Percentiles rank a stretch among this genome's conserved stretches.
Evolutionary conservation across 1,284 basidiomycete species (phyloP).

Genomic region (Schizopora paradoxa): DNA sequence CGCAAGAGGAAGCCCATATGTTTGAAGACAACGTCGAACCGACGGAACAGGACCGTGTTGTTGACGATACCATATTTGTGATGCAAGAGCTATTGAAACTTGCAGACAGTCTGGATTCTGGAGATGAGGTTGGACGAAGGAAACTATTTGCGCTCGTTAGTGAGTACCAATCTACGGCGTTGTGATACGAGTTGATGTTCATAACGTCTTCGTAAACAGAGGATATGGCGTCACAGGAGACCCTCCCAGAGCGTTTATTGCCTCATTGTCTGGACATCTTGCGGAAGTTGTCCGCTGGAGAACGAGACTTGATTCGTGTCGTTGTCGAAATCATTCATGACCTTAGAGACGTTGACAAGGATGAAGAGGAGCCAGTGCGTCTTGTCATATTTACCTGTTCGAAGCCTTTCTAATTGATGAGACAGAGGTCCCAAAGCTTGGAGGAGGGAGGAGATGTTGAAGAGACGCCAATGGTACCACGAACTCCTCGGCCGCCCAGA

Average conservation of each 20-base stretch:
- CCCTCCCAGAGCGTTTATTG: constrained; percentile 76
- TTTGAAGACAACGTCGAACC: constrained; percentile 39
- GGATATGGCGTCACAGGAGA: constrained; percentile 82
- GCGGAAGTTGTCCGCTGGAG: constrained; percentile 76
- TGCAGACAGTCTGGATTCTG: constrained; percentile 84
- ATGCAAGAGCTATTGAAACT: constrained; percentile 83
- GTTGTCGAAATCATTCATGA: constrained; percentile 93
- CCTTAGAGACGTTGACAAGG: constrained; percentile 63
- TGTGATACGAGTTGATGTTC: constrained; percentile 1
- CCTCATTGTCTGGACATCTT: constrained; percentile 85
- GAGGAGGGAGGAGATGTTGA: constrained; percentile 34
- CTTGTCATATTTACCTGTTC: neutral
- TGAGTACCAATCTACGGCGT: constrained; percentile 35
- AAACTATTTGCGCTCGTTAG: constrained; percentile 89
- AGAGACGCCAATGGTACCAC: constrained; percentile 28
- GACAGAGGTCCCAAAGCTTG: constrained; percentile 2
- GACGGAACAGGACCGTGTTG: constrained; percentile 48
- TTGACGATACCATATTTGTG: constrained; percentile 66
- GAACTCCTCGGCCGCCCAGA: constrained; percentile 34
- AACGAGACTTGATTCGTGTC: constrained; percentile 89
- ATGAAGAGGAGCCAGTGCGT: constrained; percentile 34
- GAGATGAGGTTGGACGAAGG: constrained; percentile 90
- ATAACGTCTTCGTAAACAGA: constrained; percentile 34
- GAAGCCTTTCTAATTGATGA: constrained; percentile 24
- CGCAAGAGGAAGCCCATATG: constrained; percentile 36